phyloP scores from a whole-genome alignment of 2,329 filamentous ascomycete species.

The Parastagonospora nodorum region DNA sequence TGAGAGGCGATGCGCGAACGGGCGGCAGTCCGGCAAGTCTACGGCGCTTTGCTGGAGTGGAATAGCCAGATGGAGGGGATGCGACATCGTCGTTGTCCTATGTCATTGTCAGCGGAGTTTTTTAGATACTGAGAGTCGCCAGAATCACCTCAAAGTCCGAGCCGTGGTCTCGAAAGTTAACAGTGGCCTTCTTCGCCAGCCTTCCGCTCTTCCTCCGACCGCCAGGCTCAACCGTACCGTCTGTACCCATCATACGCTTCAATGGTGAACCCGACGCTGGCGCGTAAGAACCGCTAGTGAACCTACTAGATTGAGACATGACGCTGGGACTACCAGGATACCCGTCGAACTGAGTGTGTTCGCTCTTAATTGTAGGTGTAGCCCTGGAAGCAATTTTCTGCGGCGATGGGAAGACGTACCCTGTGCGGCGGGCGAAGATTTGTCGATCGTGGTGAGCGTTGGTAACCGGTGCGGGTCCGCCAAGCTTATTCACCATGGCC shows the following conservation, averaged over 20 bases:
- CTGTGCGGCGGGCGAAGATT: conserved; percentile 19
- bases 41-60: conserved; percentile 15
- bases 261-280: not conserved
- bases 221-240: not conserved
- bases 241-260: conserved; percentile 5
- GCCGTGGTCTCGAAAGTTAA: conserved; percentile 10
- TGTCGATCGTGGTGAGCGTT: conserved; percentile 22
- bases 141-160: conserved; percentile 9
- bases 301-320: not conserved
- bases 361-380: not conserved
- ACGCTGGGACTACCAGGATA: not conserved
- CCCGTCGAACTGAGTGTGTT: not conserved
- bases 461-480: conserved; percentile 16
- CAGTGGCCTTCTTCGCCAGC: conserved; percentile 8
- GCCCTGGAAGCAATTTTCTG: not conserved
- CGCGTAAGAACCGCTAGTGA: not conserved
- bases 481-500: conserved; percentile 22
- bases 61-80: conserved; percentile 2
- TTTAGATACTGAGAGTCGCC: no score
- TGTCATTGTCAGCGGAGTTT: not conserved
- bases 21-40: conserved; percentile 5
- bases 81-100: conserved; percentile 14
- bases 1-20: conserved; percentile 2
- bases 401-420: conserved; percentile 1
- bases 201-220: conserved; percentile 11